Conservation (phyloP, 2,329 filamentous ascomycete species). For the Epichloe glyceriae region DNA sequence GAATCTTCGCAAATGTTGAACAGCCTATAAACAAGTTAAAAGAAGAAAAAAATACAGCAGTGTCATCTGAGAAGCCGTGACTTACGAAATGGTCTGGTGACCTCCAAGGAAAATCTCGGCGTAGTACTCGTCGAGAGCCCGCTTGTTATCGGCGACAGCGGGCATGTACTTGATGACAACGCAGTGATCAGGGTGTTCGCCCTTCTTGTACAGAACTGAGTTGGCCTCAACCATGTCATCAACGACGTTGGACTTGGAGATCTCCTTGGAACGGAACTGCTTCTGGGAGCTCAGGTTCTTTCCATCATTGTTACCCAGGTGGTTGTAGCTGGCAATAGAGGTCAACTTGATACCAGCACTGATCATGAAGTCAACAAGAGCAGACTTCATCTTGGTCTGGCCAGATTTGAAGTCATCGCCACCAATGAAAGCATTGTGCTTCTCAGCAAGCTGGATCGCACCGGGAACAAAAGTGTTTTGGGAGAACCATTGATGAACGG, state of each 20-base stretch:
- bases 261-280: constrained; percentile 99
- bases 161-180: constrained; percentile 99
- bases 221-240: constrained; percentile 99
- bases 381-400: constrained; percentile 99
- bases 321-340: constrained; percentile 97
- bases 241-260: constrained; percentile 97
- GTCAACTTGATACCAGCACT: constrained; percentile 97
- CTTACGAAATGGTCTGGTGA: constrained; percentile 85
- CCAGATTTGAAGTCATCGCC: constrained; percentile 99
- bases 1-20: constrained; percentile 99
- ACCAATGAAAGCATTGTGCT: constrained; percentile 80
- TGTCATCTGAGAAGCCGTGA: constrained; percentile 6
- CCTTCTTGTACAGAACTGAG: constrained; percentile 73
- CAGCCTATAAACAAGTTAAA: constrained; percentile 42
- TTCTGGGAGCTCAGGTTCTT: constrained; percentile 96
- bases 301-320: constrained; percentile 98
- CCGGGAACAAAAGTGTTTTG: constrained; percentile 99
- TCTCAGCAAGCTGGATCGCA: constrained; percentile 76
- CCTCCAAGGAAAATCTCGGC: constrained; percentile 98
- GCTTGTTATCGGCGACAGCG: constrained; percentile 96
- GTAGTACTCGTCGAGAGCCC: constrained; percentile 96
- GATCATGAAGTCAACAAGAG: constrained; percentile 96
- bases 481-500: constrained; percentile 98
- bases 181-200: constrained; percentile 93
- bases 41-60: background rate